Evolutionary conservation across 495 filamentous ascomycete genomes (phyloP).

Genomic region (Penicillium taxi): DNA sequence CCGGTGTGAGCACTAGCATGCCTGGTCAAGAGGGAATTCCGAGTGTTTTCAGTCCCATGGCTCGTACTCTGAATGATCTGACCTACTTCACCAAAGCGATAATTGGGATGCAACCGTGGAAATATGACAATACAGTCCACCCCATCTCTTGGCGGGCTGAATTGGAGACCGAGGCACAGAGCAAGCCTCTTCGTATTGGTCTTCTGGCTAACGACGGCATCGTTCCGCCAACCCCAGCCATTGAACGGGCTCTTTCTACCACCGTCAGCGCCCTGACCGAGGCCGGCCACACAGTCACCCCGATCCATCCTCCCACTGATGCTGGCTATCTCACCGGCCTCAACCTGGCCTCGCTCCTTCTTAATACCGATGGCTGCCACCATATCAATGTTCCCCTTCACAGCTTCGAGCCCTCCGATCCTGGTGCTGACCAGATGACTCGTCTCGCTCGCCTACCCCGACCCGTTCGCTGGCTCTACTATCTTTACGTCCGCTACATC

Average conservation of each 20-base stretch:
- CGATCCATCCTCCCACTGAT: conserved; percentile 57
- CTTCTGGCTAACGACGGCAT: conserved; percentile 78
- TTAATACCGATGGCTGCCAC: conserved; percentile 79
- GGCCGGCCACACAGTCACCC: conserved; percentile 69
- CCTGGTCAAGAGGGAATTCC: conserved; percentile 87
- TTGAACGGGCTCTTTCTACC: conserved; percentile 63
- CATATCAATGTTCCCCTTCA: conserved; percentile 74
- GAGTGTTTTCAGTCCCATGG: conserved; percentile 89
- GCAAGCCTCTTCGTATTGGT: conserved; percentile 62
- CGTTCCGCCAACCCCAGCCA: conserved; percentile 80
- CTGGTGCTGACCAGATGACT: conserved; percentile 66
- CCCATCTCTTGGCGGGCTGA: conserved; percentile 71
- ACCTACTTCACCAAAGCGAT: conserved; percentile 76
- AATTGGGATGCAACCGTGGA: conserved; percentile 83
- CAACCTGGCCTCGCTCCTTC: conserved; percentile 69
- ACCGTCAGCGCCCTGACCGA: conserved; percentile 58
- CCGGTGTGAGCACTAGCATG: conserved; percentile 82
- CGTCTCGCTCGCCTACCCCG: conserved; percentile 65
- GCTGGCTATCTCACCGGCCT: conserved; percentile 63
- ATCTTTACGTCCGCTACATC: conserved; percentile 80
- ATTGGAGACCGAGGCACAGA: conserved; percentile 48
- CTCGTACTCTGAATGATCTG: conserved; percentile 77
- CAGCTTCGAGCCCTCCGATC: conserved; percentile 71
- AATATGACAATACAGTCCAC: conserved; percentile 79
- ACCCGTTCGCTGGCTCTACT: conserved; percentile 77